A percentile compares a stretch with the other conserved stretches of the same genome.
Evolutionary conservation across 768 basidiomycete species (phyloP).

Genomic region (Infundibulicybe gibba): DNA sequence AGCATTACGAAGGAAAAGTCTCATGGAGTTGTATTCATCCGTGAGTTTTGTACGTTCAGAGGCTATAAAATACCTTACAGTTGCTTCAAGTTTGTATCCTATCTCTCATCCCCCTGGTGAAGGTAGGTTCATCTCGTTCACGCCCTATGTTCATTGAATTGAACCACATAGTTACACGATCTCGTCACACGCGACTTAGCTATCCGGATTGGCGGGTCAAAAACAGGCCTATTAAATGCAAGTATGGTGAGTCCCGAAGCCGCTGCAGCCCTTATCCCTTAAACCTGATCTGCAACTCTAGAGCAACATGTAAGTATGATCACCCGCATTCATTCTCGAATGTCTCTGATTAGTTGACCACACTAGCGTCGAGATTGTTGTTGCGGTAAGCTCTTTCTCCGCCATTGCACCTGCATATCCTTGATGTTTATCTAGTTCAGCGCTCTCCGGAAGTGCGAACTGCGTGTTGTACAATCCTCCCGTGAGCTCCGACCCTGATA

Average conservation of each 20-base stretch:
- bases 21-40: conserved; percentile 55
- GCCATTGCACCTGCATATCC: background rate
- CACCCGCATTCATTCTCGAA: too few species aligned
- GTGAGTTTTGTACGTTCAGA: conserved; percentile 25
- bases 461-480: conserved; percentile 77
- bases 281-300: conserved; percentile 18
- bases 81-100: conserved; percentile 52
- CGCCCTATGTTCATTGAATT: background rate
- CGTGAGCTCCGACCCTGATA: conserved; percentile 38
- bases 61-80: background rate
- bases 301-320: conserved; percentile 61
- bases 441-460: conserved; percentile 78
- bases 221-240: conserved; percentile 77
- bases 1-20: conserved; percentile 42
- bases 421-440: conserved; percentile 49
- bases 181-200: conserved; percentile 72
- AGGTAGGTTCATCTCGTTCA: conserved; percentile 34
- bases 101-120: conserved; percentile 76
- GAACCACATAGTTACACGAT: conserved; percentile 59
- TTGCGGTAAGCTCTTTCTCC: conserved; percentile 51
- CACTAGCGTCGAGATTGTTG: conserved; percentile 57
- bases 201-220: conserved; percentile 70
- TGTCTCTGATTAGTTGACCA: background rate
- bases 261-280: background rate
- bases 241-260: conserved; percentile 52